Evolutionary conservation across 1,284 basidiomycete species (phyloP), one percentile per base, ranked within the genome.

Genomic region (Malassezia brasiliensis): DNA sequence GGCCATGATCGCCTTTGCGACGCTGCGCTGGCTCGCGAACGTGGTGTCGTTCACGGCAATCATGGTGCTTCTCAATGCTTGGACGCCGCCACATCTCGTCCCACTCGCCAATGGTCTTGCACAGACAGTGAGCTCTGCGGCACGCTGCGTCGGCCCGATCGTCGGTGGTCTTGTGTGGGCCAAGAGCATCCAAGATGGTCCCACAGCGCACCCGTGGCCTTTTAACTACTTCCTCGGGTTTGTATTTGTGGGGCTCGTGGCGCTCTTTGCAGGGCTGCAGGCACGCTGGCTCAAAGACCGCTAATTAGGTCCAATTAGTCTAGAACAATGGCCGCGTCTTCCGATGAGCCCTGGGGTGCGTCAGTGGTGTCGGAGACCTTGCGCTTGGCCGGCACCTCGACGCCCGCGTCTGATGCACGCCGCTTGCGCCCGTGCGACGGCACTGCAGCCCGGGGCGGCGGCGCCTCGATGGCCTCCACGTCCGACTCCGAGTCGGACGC

Each of bases 401-500:
- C 32, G 11, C 32, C 50, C 14, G 44, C 45, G 22, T 51, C 47
- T 31, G 50, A 37, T 10, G 47, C 47, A 11, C 35, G 36, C 31
- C 50, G 44, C n/a, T 34, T 44, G 8, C 40, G 40, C 9, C 28
- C 35, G n/a, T 28, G 17, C n/a, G 14, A 28, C 4, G 46, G 30
- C 38, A 32, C 40, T 2, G 22, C 32, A 5, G 65, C 38, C 10
- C 63, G 35, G 17, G 66, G 49, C 32, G 66, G 63, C 38, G 68
- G 44, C 40, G 91, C 88, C 66, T 91, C 89, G 68, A 91, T 88
- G 14, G 42, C 42, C n/a, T 45, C 42, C 1, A 84, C 84, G 28
- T 96, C 84, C 1, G 83, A 84, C 63, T 96, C 71, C 75, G 91
- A 90, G 76, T 85, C 88, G 14, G 87, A 87, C 41, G 81, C 75